Conservation (phyloP, 129 eudicot species). For the Tagetes patula region DNA sequence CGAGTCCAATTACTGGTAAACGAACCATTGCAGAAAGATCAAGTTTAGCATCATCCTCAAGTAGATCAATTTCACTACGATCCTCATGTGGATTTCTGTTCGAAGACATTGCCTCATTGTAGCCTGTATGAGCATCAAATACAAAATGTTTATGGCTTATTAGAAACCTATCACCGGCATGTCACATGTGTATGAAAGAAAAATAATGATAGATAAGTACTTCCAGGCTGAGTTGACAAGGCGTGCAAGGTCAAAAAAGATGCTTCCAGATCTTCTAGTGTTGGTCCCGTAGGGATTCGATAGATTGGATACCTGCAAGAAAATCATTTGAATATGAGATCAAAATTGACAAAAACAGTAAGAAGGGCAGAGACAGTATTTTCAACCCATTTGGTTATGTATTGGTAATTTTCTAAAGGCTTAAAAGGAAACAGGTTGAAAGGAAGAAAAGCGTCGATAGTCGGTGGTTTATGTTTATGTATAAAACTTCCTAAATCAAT, state of each 20-base stretch:
- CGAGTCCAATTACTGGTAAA: slow-evolving; percentile 69
- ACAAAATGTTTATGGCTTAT: slow-evolving; percentile 7
- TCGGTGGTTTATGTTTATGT: not conserved
- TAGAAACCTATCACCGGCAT: not conserved
- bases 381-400: not conserved
- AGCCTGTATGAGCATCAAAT: slow-evolving; percentile 22
- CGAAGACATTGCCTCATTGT: slow-evolving; percentile 25
- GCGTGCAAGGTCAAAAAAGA: slow-evolving; percentile 62
- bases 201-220: slow-evolving; percentile 27
- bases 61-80: not conserved
- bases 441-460: not conserved
- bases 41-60: not conserved
- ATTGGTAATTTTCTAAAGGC: not conserved
- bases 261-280: slow-evolving; percentile 52
- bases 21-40: slow-evolving; percentile 38
- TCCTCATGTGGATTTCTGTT: not conserved
- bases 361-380: not conserved
- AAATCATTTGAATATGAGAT: slow-evolving; percentile 3
- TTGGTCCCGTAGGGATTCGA: slow-evolving; percentile 62
- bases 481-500: not conserved
- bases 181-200: slow-evolving; percentile 3
- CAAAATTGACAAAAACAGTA: slow-evolving; percentile 3
- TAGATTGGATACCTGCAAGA: slow-evolving; percentile 55
- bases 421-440: not conserved
- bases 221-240: slow-evolving; percentile 51